These are phyloP conservation scores for Arabis alpina DNA, from an alignment of 345 rosid species.

Conservation along the genomic window DNA sequence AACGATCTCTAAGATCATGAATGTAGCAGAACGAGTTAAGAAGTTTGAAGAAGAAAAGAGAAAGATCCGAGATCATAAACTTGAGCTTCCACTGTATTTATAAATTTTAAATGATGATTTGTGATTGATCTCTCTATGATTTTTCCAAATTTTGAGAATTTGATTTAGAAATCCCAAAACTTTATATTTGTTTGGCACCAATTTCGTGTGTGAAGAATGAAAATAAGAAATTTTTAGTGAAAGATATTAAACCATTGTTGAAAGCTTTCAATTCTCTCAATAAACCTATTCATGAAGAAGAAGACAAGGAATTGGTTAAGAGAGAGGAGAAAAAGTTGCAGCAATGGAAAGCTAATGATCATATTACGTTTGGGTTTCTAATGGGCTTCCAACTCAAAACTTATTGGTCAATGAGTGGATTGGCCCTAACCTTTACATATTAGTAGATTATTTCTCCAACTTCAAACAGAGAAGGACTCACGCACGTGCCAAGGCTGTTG, in stretches of 20 bases:
- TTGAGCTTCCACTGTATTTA: conserved; percentile 88
- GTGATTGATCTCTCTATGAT: conserved; percentile 36
- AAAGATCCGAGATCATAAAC: conserved; percentile 80
- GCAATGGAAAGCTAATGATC: conserved; percentile 58
- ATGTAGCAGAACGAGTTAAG: conserved; percentile 49
- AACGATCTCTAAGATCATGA: conserved; percentile 51
- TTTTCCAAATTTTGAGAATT: neutral
- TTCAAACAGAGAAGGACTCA: no score
- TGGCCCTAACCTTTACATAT: no score
- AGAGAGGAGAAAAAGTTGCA: conserved; percentile 61
- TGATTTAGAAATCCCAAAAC: neutral
- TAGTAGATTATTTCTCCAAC: no score
- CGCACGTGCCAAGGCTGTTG: no score
- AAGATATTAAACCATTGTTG: conserved; percentile 57
- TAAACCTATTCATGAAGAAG: conserved; percentile 41
- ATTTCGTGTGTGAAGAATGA: conserved; percentile 62
- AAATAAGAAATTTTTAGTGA: conserved; percentile 46
- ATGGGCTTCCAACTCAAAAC: no score
- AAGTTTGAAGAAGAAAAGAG: conserved; percentile 73
- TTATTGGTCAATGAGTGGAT: no score
- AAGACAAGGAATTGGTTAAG: conserved; percentile 4
- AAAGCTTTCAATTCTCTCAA: conserved; percentile 76
- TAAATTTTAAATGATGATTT: conserved; percentile 77
- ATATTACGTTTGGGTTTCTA: no score
- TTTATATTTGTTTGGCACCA: conserved; percentile 53